Evolutionary conservation across 2,329 filamentous ascomycete genomes (phyloP), one percentile per base, ranked within the genome.

Genomic region (Metarhizium guizhouense): DNA sequence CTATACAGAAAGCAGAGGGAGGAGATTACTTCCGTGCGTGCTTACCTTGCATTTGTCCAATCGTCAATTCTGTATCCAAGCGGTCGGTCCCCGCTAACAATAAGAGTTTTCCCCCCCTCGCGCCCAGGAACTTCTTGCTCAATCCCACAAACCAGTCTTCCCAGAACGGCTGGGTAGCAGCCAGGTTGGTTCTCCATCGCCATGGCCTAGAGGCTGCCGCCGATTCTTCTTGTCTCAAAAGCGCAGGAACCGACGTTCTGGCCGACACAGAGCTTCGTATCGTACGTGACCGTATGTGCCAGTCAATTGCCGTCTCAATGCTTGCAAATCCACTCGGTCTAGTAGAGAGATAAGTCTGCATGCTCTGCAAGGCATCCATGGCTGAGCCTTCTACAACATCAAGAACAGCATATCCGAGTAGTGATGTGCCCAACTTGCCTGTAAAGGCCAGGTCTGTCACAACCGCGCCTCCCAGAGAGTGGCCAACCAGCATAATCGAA

Each of bases 321-420:
- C 84, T 87, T n/a, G 83, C 76, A 65, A 99, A 99, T 2, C 85
- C 83, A 8, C 77, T 76, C 0, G 94, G 94, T 25, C 94, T 81
- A 4, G 86, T 91, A 1, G 88, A 85, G 20, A 99, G 80, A 69
- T 96, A 96, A 3, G 86, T 87, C 62, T 94, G 87, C 94, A 99
- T 99, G 70, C 88, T 92, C 69, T 91, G 85, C 54, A 99, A 78
- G 3, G 94, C 93, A 68, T 97, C 94, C 71, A 99, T 93, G 38
- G 94, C 94, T 0, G 90, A 95, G 11, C 94, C 89, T 72, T 99
- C 94, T 32, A 99, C 94, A 4, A 99, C 90, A 71, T 99, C 94
- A 16, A 99, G 77, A 7, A 97, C 92, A 3, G 85, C 89, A 71
- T 93, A 96, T 20, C 90, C 94, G 16, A 97, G 76, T 1, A 97